Evolutionary conservation across 1,284 basidiomycete genomes (phyloP), one percentile per base, ranked within the genome.

Genomic region (Inonotus obliquus): DNA sequence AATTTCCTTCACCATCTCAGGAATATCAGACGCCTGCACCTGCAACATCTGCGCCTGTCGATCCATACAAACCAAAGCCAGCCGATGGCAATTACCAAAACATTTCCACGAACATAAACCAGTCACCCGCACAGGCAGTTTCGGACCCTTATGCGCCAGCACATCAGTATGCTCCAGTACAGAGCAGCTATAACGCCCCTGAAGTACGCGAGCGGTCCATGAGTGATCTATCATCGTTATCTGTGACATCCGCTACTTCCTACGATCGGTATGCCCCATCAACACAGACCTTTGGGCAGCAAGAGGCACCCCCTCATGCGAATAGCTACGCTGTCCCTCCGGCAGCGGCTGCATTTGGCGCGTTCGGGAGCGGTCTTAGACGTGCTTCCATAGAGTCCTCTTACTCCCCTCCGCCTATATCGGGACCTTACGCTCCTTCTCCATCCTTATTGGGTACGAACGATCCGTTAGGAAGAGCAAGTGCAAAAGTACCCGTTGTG

Each of bases 391-490:
- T 60, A n/a, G 62, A 63, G 29, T 25, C 44, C 45, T 44, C 62
- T 17, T 60, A 60, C 29, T 60, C 59, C 29, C 58, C 58, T 11
- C 59, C 62, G 7, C 62, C 59, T 23, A 35, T 63, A 7, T 29
- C 53, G 21, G 75, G 80, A 2, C 80, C 83, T 29, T 90, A 89
- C 70, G 85, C 87, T 1, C 87, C 87, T 11, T 91, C 89, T 0
- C 88, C 90, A 0, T 88, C 89, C 0, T 77, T 94, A 37, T 70
- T 91, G 51, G 92, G 91, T 5, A 81, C 86, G 29, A 94, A 95
- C 69, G 92, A 96, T 72, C 89, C 91, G 7, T 77, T 95, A 0
- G 86, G 89, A 44, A 81, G 94, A 61, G 86, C 87, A 32, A 80
- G 86, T 5, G 80, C 83, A 56, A 82, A 86, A 48, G 84, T 89